Evolutionary conservation across 257 asterid species (phyloP).

Genomic region (Schizonepeta tenuifolia): DNA sequence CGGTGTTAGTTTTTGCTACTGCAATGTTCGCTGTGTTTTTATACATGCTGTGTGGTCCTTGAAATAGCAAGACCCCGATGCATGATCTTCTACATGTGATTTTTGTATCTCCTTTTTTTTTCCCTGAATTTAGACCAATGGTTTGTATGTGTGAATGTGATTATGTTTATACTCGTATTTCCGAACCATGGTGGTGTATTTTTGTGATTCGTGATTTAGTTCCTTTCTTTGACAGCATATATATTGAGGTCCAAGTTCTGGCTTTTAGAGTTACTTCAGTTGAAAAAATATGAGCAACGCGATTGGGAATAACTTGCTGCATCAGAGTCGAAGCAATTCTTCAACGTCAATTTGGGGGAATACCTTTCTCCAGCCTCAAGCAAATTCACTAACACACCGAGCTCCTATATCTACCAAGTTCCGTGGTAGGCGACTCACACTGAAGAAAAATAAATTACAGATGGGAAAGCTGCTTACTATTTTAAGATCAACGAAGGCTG

Average conservation of each 20-base stretch:
- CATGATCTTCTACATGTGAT: constrained; percentile 9
- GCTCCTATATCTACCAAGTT: constrained; percentile 66
- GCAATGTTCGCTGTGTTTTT: not conserved
- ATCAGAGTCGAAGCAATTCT: constrained; percentile 66
- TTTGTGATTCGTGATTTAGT: constrained; percentile 4
- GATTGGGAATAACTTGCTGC: constrained; percentile 80
- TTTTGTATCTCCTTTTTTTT: not conserved
- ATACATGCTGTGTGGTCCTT: not conserved
- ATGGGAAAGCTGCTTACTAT: constrained; percentile 59
- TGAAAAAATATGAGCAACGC: constrained; percentile 68
- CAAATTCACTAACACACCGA: constrained; percentile 54
- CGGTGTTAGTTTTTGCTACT: not conserved
- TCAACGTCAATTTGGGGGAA: constrained; percentile 64
- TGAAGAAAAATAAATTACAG: constrained; percentile 44
- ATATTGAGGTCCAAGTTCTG: constrained; percentile 33
- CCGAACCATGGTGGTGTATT: not conserved
- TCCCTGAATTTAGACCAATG: not conserved
- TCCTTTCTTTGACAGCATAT: constrained; percentile 22
- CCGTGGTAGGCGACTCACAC: constrained; percentile 52
- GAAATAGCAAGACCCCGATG: not conserved
- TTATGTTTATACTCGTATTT: not conserved
- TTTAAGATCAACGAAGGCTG: constrained; percentile 57
- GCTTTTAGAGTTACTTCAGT: constrained; percentile 30
- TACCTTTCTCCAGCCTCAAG: constrained; percentile 67
- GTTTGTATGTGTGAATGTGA: constrained; percentile 20